phyloP scores from a whole-genome alignment of 2,329 filamentous ascomycete species.

The Paradendryphiella salina region DNA sequence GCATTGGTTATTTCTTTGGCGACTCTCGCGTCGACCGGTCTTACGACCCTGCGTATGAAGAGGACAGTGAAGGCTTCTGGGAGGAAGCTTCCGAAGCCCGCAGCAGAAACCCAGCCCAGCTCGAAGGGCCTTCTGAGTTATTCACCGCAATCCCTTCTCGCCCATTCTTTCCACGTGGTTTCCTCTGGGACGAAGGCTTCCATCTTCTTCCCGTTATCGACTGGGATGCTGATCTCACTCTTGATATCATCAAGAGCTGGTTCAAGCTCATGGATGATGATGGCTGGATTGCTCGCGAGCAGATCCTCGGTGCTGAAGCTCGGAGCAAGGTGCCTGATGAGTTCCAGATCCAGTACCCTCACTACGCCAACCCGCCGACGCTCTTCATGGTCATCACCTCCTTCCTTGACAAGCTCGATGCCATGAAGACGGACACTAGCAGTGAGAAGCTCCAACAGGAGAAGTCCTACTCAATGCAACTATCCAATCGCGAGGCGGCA shows the following conservation, averaged over 20 bases:
- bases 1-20: slow-evolving; percentile 94
- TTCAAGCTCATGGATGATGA: slow-evolving; percentile 95
- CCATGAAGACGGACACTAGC: slow-evolving; percentile 41
- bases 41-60: slow-evolving; percentile 88
- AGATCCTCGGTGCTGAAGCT: slow-evolving; percentile 89
- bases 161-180: slow-evolving; percentile 94
- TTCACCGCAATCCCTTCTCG: slow-evolving; percentile 91
- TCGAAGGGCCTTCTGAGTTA: slow-evolving; percentile 83
- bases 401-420: slow-evolving; percentile 77
- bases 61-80: slow-evolving; percentile 95
- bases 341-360: slow-evolving; percentile 94
- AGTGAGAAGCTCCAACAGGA: slow-evolving; percentile 44
- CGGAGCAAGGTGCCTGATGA: slow-evolving; percentile 91
- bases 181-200: slow-evolving; percentile 98
- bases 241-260: slow-evolving; percentile 92
- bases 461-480: slow-evolving; percentile 61
- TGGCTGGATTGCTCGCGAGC: slow-evolving; percentile 95
- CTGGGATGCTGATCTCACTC: slow-evolving; percentile 84
- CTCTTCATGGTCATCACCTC: slow-evolving; percentile 85
- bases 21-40: slow-evolving; percentile 87
- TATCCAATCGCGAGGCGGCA: slow-evolving; percentile 69
- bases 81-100: slow-evolving; percentile 83
- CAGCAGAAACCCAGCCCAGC: slow-evolving; percentile 65
- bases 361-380: slow-evolving; percentile 96
- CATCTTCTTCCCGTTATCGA: slow-evolving; percentile 89